Evolutionary conservation across 164 flowering plant species (phyloP).

Genomic region (Vitis vinifera): DNA sequence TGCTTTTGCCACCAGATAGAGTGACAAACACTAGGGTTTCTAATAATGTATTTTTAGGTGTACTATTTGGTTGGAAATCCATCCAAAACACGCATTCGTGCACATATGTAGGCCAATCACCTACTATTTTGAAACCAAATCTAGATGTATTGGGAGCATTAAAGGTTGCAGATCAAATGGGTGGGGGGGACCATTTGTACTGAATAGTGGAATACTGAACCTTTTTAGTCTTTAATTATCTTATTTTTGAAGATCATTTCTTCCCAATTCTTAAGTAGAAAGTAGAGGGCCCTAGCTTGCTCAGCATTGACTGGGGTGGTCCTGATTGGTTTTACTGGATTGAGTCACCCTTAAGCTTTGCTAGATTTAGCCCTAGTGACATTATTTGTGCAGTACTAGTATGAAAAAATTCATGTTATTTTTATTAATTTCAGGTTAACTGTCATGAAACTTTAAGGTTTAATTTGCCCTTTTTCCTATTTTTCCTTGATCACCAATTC

Average conservation of each 20-base stretch:
- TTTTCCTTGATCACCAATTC: neutral
- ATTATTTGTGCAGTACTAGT: too few species aligned
- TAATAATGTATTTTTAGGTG: constrained; percentile 5
- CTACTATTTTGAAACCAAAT: neutral
- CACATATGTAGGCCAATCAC: constrained; percentile 9
- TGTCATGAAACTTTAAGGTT: too few species aligned
- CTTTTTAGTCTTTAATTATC: too few species aligned
- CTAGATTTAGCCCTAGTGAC: too few species aligned
- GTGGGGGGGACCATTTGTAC: constrained; percentile 7
- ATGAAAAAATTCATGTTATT: too few species aligned
- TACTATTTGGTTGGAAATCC: constrained; percentile 1
- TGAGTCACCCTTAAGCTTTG: too few species aligned
- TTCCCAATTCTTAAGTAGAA: neutral
- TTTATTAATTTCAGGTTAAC: too few species aligned
- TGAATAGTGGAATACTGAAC: too few species aligned
- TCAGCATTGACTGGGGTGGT: too few species aligned
- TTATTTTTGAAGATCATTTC: neutral
- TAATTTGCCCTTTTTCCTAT: too few species aligned
- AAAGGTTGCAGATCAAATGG: neutral
- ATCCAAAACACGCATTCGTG: constrained; percentile 18
- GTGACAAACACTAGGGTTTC: constrained; percentile 15
- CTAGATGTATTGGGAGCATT: constrained; percentile 1
- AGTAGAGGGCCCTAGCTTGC: neutral
- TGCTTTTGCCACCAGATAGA: constrained; percentile 14
- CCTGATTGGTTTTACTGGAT: too few species aligned